Evolutionary conservation across 495 filamentous ascomycete genomes (phyloP).

Genomic region (Pyrenula aspistea): DNA sequence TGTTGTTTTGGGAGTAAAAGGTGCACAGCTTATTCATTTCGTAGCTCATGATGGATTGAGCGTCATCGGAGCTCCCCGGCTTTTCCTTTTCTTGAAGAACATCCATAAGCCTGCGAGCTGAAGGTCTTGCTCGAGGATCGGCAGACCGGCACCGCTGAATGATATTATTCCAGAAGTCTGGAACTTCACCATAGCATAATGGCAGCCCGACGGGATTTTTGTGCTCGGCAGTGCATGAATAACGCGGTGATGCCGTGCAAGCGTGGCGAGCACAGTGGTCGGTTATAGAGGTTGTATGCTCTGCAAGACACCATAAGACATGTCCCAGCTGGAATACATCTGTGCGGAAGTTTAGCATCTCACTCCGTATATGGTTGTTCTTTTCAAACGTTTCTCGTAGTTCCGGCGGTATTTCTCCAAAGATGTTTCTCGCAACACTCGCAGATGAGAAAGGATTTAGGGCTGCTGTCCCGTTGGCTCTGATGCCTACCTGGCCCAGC

Average conservation of each 20-base stretch:
- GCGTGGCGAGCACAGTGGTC: slow-evolving; percentile 4
- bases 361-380: background rate
- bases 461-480: slow-evolving; percentile 4
- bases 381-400: background rate
- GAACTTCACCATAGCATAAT: background rate
- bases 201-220: slow-evolving; percentile 4
- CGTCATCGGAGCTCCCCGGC: background rate
- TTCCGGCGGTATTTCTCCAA: slow-evolving; percentile 4
- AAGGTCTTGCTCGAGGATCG: background rate
- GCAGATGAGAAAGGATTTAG: background rate
- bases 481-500: slow-evolving; percentile 1
- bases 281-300: slow-evolving; percentile 1
- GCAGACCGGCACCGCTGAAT: background rate
- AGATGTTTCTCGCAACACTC: slow-evolving; percentile 1
- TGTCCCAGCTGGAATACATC: slow-evolving; percentile 7
- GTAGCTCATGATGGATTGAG: background rate
- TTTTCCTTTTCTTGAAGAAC: background rate
- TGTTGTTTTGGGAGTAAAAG: background rate
- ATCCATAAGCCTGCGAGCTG: background rate
- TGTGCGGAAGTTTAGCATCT: slow-evolving; percentile 2
- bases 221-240: slow-evolving; percentile 4
- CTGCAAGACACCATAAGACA: slow-evolving; percentile 5
- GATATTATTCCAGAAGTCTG: background rate
- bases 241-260: slow-evolving; percentile 3
- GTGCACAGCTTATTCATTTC: background rate